Evolutionary conservation across 495 filamentous ascomycete species (phyloP).

Genomic region (Podospora conica): DNA sequence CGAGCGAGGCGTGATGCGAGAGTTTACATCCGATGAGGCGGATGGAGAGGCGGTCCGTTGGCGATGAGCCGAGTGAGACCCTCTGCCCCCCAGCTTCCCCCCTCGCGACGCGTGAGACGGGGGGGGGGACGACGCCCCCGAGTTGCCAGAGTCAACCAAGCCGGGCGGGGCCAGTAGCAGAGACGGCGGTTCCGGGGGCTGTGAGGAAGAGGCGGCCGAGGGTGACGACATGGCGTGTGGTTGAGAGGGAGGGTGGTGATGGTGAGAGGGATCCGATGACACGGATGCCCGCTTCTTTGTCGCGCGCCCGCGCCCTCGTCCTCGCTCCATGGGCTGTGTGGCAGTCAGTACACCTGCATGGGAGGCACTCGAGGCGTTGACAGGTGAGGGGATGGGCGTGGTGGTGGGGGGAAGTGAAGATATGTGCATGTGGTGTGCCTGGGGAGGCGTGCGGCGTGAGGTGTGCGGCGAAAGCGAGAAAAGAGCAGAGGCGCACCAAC

Average conservation of each 20-base stretch:
- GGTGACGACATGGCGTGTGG: neutral
- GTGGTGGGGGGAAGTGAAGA: neutral
- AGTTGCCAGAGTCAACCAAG: neutral
- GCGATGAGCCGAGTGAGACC: neutral
- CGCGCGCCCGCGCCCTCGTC: conserved; percentile 27
- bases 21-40: conserved; percentile 8
- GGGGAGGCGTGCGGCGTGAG: conserved; percentile 6
- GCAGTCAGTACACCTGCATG: conserved; percentile 13
- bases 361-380: neutral
- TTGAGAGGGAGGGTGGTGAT: conserved; percentile 3
- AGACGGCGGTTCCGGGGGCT: neutral
- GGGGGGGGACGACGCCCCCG: neutral
- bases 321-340: conserved; percentile 29
- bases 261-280: conserved; percentile 14
- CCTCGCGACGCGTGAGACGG: neutral
- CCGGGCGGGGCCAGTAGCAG: neutral
- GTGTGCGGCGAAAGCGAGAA: conserved; percentile 27
- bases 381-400: neutral
- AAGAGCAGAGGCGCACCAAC: conserved; percentile 27
- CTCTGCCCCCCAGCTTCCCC: neutral
- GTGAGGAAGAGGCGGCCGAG: neutral
- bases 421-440: neutral
- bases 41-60: neutral
- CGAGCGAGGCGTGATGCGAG: conserved; percentile 13
- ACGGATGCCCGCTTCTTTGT: conserved; percentile 28